Conservation (phyloP, 257 asterid genomes). For the Solanum paucissectum region DNA sequence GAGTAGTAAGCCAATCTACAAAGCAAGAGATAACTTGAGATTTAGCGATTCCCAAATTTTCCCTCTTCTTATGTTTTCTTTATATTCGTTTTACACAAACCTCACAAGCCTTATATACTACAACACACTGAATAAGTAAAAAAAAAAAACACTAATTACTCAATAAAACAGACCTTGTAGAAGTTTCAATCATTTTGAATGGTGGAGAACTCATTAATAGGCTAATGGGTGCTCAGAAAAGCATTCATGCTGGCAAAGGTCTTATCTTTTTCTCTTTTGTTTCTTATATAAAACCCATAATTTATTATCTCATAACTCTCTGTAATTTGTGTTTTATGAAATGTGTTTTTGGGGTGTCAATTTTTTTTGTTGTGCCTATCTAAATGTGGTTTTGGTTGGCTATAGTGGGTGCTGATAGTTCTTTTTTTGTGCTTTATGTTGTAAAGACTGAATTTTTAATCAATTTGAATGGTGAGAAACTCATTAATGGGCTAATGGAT, state of each 20-base stretch:
- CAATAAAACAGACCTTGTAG: not conserved
- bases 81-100: not conserved
- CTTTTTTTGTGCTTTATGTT: not conserved
- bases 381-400: not conserved
- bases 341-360: not conserved
- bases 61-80: not conserved
- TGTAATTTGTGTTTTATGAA: not conserved
- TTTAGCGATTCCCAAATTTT: not conserved
- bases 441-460: not conserved
- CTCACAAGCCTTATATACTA: not conserved
- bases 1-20: slow-evolving; percentile 1
- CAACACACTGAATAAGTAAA: not conserved
- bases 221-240: slow-evolving; percentile 94
- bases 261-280: not conserved
- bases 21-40: slow-evolving; percentile 14
- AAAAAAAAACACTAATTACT: not conserved
- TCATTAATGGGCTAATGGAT: slow-evolving; percentile 60
- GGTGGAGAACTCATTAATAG: slow-evolving; percentile 25
- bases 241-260: slow-evolving; percentile 98
- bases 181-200: slow-evolving; percentile 5
- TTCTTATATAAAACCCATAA: not conserved
- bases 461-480: slow-evolving; percentile 12
- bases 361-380: not conserved
- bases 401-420: not conserved
- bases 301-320: not conserved